Percentiles rank a stretch among this genome's conserved stretches.
phyloP scores from a whole-genome alignment of 192 early-diverging fungal genomes.

The Coemansia sp. region DNA sequence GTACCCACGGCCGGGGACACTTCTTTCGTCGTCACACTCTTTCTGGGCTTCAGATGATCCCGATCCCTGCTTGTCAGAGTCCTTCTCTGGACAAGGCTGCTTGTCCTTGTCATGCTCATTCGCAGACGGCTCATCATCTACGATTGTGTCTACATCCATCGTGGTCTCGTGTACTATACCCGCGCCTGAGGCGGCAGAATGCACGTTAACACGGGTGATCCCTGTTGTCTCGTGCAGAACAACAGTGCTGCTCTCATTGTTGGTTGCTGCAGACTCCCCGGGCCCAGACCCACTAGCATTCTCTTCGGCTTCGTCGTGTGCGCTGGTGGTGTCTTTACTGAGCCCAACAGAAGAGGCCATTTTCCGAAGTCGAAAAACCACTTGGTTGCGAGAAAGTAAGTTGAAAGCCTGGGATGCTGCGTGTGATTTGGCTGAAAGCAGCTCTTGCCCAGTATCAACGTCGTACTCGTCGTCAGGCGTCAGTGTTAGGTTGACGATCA shows the following conservation, averaged over 20 bases:
- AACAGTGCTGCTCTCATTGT: constrained; percentile 10
- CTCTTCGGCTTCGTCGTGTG: background rate
- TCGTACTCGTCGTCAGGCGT: constrained; percentile 41
- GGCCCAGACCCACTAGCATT: background rate
- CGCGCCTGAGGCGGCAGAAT: background rate
- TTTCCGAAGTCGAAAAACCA: constrained; percentile 9
- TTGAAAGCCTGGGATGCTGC: constrained; percentile 3
- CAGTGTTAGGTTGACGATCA: constrained; percentile 33
- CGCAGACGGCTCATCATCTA: background rate
- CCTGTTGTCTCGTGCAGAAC: constrained; percentile 38
- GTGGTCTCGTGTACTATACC: background rate
- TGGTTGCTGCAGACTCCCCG: background rate
- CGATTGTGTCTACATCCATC: background rate
- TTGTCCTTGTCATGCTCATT: background rate
- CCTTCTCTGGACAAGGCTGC: background rate
- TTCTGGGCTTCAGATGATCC: background rate
- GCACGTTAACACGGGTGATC: constrained; percentile 13
- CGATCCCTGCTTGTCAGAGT: background rate
- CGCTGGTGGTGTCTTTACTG: background rate
- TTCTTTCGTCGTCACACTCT: constrained; percentile 3
- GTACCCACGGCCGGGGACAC: constrained; percentile 49
- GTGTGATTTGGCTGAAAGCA: constrained; percentile 10
- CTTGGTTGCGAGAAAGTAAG: constrained; percentile 1
- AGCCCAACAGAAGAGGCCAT: constrained; percentile 36
- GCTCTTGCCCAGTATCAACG: constrained; percentile 17